Evolutionary conservation across 495 filamentous ascomycete species (phyloP).

Genomic region (Aspergillus coremiiformis): DNA sequence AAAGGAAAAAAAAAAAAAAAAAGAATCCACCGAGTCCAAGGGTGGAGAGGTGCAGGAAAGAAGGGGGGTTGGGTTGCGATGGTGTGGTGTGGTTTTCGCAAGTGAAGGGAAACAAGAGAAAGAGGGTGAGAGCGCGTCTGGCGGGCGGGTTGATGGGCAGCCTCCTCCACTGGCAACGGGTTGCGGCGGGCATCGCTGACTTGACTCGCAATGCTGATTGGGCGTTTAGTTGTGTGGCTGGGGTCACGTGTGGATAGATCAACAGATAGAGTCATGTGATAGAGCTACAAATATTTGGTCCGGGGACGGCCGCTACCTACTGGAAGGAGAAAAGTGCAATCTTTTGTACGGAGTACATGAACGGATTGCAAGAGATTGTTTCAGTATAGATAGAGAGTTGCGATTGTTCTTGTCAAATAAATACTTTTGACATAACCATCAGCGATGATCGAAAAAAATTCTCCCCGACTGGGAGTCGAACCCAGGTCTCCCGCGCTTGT

Average conservation of each 20-base stretch:
- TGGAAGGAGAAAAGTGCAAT: constrained; percentile 23
- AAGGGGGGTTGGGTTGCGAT: neutral
- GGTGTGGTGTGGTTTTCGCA: constrained; percentile 1
- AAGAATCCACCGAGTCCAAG: constrained; percentile 4
- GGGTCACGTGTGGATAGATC: constrained; percentile 16
- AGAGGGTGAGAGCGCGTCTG: constrained; percentile 10
- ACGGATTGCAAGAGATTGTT: too few relatives aligned
- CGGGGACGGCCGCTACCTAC: neutral
- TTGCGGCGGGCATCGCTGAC: neutral
- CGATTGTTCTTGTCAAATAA: neutral
- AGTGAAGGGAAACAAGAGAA: constrained; percentile 5
- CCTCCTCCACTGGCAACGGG: neutral
- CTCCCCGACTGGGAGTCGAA: constrained; percentile 1
- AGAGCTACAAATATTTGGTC: neutral
- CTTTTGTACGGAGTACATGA: too few relatives aligned
- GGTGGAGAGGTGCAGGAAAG: constrained; percentile 4
- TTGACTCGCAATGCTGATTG: constrained; percentile 1
- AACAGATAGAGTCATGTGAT: neutral
- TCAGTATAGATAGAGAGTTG: neutral
- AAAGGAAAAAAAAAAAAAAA: too few relatives aligned
- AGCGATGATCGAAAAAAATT: neutral
- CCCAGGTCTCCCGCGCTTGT: constrained; percentile 1
- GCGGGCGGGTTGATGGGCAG: neutral
- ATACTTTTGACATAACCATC: too few relatives aligned
- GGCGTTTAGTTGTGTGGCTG: constrained; percentile 12